phyloP scores from a whole-genome alignment of 2,329 filamentous ascomycete species.

The Kalaharituber pfeilii region DNA sequence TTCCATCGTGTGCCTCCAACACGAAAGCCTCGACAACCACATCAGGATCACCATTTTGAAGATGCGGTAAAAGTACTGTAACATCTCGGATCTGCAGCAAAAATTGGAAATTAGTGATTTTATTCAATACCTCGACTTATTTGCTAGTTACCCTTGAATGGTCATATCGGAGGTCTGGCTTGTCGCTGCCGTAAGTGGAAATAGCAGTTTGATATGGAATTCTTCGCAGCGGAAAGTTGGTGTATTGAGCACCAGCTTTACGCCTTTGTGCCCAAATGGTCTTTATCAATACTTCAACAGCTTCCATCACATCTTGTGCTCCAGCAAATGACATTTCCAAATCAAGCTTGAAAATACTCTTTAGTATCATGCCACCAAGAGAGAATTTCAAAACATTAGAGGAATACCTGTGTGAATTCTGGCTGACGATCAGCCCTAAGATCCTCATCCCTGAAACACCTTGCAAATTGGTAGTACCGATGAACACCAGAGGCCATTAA shows the following conservation, averaged over 20 bases:
- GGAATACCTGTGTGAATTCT: constrained; percentile 71
- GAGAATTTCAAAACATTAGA: not conserved
- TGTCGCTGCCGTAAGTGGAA: constrained; percentile 69
- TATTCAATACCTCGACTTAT: not conserved
- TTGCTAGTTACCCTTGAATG: not conserved
- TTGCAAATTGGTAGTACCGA: constrained; percentile 80
- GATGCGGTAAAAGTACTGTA: not conserved
- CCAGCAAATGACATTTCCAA: constrained; percentile 79
- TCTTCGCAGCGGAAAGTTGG: constrained; percentile 24
- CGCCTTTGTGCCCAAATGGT: constrained; percentile 34
- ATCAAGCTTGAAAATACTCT: constrained; percentile 47
- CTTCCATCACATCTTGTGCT: constrained; percentile 49
- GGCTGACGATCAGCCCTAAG: constrained; percentile 81
- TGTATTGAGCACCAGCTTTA: too few relatives aligned
- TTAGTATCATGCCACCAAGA: constrained; percentile 5
- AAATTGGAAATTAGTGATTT: not conserved
- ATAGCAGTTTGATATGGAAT: constrained; percentile 53
- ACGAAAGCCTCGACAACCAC: not conserved
- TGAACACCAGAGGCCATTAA: constrained; percentile 78
- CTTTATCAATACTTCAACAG: constrained; percentile 36
- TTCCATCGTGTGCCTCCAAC: not conserved
- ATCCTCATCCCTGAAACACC: constrained; percentile 91
- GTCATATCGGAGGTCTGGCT: constrained; percentile 56
- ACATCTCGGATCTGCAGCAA: constrained; percentile 1
- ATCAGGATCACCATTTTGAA: not conserved